These are phyloP conservation scores for Monotropa hypopitys DNA, from an alignment of 179 eudicot species.

Conservation along the genomic window DNA sequence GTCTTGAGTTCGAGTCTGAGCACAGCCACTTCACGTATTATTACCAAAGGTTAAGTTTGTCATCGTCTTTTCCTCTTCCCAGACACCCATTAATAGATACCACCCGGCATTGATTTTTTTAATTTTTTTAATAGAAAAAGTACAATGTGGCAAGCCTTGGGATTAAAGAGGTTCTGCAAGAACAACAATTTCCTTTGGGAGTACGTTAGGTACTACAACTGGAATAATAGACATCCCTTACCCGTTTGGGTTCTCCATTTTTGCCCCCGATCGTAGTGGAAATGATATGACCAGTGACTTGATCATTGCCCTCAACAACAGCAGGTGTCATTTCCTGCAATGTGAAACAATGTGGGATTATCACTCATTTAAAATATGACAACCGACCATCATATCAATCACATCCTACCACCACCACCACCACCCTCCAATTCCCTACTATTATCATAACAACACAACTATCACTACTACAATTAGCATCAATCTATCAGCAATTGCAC, in stretches of 20 bases:
- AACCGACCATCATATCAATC: neutral
- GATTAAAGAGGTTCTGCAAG: neutral
- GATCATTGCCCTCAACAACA: conserved; percentile 69
- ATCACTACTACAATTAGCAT: neutral
- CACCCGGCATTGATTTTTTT: no score
- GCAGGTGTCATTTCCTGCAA: conserved; percentile 74
- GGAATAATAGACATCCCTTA: conserved; percentile 11
- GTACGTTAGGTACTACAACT: neutral
- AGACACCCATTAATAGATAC: no score
- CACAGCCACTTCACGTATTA: no score
- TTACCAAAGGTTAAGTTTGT: no score
- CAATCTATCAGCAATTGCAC: neutral
- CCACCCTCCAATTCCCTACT: no score
- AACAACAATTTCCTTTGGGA: neutral
- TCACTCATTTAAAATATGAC: neutral
- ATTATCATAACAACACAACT: neutral
- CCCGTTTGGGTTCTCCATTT: conserved; percentile 93
- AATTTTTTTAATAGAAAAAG: no score
- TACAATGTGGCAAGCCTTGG: neutral
- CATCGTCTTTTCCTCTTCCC: no score
- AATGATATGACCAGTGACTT: conserved; percentile 84
- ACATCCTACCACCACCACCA: neutral
- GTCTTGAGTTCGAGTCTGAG: no score
- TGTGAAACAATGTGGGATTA: conserved; percentile 12
- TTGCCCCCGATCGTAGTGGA: conserved; percentile 92